Base-by-base conservation (phyloP, 106 monocot genomes). In the Triglochin maritima region DNA sequence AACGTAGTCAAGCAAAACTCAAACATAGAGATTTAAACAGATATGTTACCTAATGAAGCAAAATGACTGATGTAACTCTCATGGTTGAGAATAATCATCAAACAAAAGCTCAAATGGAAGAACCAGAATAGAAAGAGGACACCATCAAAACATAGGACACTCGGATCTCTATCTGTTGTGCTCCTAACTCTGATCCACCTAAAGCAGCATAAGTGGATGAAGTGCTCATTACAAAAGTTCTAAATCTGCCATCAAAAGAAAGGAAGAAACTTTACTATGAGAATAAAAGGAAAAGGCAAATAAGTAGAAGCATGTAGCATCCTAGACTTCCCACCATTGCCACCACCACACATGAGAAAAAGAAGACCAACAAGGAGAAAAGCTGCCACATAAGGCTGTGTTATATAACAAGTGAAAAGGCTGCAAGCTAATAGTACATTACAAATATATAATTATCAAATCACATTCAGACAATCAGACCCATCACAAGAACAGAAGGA, bases 321-420 rank as follows among this genome's bases (percentile, higher is more conserved):
- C 66, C 58, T 74, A 72, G 53, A 64, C 61, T 72, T 53, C 67
- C 76, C 62, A 76, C 87, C 65, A 78, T 48, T 69, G 62, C 59
- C 7, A 41, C 42, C 7, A 57, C 58, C 10, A 52, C 52, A 52
- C 48, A 66, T 15, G 50, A 60, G 49, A 56, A 67, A 67, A 76
- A 80, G 29, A 29, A 29, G 29, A 29, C 29, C 29, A 29, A 29
- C 29, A 29, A 29, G 29, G 1, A 50, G 70, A 67, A 85, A 85
- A 73, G 81, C 81, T 85, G 85, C 4, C 78, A 69, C 45, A n/a
- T 41, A 68, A 50, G 17, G 54, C 69, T 69, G 64, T 63, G 54
- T 49, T 63, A 62, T 70, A 52, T 61, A 47, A 50, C 12, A 41
- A 50, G 71, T 7, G 55, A 70, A 84, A 29, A 87, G 74, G 87